phyloP scores from a whole-genome alignment of 768 basidiomycete genomes.

The Tubosaeta sp. region DNA sequence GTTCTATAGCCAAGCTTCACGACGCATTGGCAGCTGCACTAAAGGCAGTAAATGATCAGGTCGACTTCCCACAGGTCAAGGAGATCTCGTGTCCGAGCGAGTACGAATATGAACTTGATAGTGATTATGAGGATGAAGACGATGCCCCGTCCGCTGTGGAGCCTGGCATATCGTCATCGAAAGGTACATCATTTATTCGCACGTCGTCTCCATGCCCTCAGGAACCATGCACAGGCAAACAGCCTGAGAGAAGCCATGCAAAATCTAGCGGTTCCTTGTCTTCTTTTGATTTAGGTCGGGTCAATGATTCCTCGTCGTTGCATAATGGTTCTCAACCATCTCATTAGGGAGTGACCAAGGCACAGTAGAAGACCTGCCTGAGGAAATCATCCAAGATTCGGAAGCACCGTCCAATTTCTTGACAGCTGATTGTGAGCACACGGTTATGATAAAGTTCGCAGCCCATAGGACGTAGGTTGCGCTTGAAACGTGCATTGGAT shows the following conservation, averaged over 20 bases:
- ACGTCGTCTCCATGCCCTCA: neutral
- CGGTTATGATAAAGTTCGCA: constrained; percentile 5
- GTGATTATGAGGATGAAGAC: constrained; percentile 24
- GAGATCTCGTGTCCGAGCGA: constrained; percentile 7
- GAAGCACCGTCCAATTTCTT: neutral
- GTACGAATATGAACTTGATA: constrained; percentile 23
- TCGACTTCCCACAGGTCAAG: neutral
- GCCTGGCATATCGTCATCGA: neutral
- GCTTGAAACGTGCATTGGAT: neutral
- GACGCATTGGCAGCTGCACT: constrained; percentile 10
- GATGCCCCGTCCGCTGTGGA: neutral
- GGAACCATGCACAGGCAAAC: neutral
- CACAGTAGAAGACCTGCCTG: neutral
- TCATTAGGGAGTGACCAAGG: constrained; percentile 4
- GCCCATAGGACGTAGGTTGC: constrained; percentile 10
- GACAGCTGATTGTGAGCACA: neutral
- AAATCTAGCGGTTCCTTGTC: constrained; percentile 4
- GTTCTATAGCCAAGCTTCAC: constrained; percentile 6
- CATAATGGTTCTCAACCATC: constrained; percentile 3
- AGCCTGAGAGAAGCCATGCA: neutral
- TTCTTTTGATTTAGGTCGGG: constrained; percentile 6
- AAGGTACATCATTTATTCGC: neutral
- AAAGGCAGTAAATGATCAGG: neutral
- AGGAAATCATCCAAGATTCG: constrained; percentile 7
- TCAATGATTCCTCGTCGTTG: neutral